Evolutionary conservation across 2,329 filamentous ascomycete genomes (phyloP).

Genomic region (Thielaviopsis populi): DNA sequence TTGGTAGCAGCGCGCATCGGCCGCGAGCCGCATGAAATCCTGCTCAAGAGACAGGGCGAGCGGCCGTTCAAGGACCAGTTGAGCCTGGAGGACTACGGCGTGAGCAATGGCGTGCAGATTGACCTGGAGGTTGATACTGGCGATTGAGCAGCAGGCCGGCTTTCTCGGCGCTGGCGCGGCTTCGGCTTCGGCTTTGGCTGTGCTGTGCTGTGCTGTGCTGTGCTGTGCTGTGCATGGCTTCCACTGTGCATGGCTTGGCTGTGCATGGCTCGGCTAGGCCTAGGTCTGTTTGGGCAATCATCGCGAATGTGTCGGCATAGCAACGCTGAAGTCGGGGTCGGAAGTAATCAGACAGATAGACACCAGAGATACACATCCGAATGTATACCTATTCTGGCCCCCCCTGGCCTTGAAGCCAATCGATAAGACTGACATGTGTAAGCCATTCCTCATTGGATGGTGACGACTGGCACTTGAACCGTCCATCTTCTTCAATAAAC

Average conservation of each 20-base stretch:
- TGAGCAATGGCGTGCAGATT: conserved; percentile 71
- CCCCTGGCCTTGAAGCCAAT: neutral
- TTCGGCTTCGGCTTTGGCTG: no score
- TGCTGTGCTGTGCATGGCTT: no score
- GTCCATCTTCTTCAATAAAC: neutral
- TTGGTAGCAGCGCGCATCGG: conserved; percentile 84
- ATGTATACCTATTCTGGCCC: neutral
- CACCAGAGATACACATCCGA: no score
- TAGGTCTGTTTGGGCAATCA: no score
- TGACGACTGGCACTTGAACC: neutral
- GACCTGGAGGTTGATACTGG: conserved; percentile 48
- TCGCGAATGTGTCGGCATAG: neutral
- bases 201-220: no score
- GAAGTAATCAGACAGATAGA: neutral
- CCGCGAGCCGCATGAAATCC: conserved; percentile 75
- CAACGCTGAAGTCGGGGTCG: neutral
- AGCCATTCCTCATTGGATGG: neutral
- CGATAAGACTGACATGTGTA: neutral
- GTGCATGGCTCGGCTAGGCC: no score
- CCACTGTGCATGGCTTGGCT: no score
- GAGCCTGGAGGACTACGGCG: conserved; percentile 80
- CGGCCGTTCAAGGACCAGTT: conserved; percentile 85
- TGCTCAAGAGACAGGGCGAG: conserved; percentile 83
- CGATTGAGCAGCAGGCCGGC: conserved; percentile 29
- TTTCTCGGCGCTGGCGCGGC: no score